Base-by-base conservation (phyloP, 352 stramenopile genomes). In the Phytophthora tentaculata region DNA sequence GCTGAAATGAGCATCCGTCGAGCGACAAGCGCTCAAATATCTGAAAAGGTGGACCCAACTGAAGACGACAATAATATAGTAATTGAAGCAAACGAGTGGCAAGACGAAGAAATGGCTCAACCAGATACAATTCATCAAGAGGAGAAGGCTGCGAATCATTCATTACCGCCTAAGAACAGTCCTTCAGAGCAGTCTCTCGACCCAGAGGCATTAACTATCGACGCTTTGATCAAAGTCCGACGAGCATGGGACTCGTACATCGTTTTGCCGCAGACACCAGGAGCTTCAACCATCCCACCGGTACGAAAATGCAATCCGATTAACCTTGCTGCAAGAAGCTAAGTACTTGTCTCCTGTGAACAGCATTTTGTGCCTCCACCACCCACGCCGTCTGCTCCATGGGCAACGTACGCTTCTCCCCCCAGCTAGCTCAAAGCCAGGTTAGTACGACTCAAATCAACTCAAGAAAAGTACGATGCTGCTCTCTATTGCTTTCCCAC, bases 321-420 rank as follows among this genome's bases (percentile, higher is more conserved):
- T n/a, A n/a, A n/a, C n/a, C n/a, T n/a, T n/a, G n/a, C n/a, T n/a
- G n/a, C n/a, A n/a, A n/a, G n/a, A n/a, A n/a, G n/a, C 28, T 8
- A 8, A 32, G 9, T 8, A 32, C 64, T 54, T 51, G 19, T 29
- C 29, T 59, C 48, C 1, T 59, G 29, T 61, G 17, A 48, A 56
- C 35, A 89, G 78, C 71, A 85, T 67, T 89, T 84, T 56, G 67
- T 89, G 17, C 49, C 56, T 17, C 76, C 80, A 1, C 80, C 80
- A 58, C 8, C 12, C 2, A 44, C 57, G 5, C 71, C 77, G 2
- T 66, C 70, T 17, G 3, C 61, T 41, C 53, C 67, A n/a, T 89
- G 80, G 80, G 60, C 55, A 26, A 8, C 43, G 4, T 73, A 73
- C 43, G 37, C 32, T 39, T 39, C 32, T 54, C 1, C 32, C n/a